phyloP scores from a whole-genome alignment of 495 filamentous ascomycete genomes.

The Neurospora intermedia region DNA sequence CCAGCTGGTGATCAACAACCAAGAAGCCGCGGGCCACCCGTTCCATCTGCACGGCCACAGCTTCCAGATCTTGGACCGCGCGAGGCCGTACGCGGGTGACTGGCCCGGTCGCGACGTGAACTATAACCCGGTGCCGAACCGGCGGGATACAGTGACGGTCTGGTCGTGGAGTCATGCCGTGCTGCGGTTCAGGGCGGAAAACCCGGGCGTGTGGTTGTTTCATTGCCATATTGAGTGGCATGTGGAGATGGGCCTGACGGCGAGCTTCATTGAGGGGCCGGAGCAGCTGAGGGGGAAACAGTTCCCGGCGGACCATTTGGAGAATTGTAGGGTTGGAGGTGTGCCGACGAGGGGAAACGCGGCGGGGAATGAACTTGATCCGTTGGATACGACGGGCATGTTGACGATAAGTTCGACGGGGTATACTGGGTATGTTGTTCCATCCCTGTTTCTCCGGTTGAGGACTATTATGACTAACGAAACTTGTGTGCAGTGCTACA shows the following conservation, averaged over 20 bases:
- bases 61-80: conserved; percentile 60
- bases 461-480: neutral
- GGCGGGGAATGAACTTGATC: conserved; percentile 55
- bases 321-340: conserved; percentile 42
- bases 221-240: conserved; percentile 84
- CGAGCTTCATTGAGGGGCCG: conserved; percentile 62
- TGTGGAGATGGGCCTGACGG: conserved; percentile 58
- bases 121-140: conserved; percentile 33
- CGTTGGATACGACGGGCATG: conserved; percentile 48
- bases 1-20: conserved; percentile 74
- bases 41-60: conserved; percentile 62
- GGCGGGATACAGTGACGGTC: conserved; percentile 47
- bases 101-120: conserved; percentile 30
- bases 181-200: conserved; percentile 48
- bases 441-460: neutral
- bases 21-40: conserved; percentile 48
- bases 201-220: conserved; percentile 72
- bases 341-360: conserved; percentile 58
- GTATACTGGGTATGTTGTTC: conserved; percentile 30
- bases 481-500: neutral
- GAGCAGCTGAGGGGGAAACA: conserved; percentile 41
- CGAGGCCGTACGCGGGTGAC: conserved; percentile 25
- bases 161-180: conserved; percentile 44
- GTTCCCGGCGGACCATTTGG: conserved; percentile 54
- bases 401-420: conserved; percentile 27